These are phyloP conservation scores for Vinca minor DNA, from an alignment of 257 asterid species.

Conservation along the genomic window DNA sequence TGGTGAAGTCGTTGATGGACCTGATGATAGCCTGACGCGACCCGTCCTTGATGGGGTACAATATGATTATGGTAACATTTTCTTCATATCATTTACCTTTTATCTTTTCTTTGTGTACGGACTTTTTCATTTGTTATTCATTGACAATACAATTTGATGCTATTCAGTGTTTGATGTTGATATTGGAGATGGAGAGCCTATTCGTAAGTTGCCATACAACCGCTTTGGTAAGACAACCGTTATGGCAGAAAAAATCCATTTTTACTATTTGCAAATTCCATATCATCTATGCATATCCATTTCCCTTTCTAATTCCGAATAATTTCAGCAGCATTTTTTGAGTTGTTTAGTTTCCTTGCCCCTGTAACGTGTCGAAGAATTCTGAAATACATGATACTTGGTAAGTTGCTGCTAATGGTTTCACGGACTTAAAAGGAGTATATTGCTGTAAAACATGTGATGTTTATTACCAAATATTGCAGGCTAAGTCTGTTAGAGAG, in stretches of 20 bases:
- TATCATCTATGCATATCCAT: background rate
- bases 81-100: constrained; percentile 13
- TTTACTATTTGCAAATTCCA: background rate
- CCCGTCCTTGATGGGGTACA: constrained; percentile 59
- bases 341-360: background rate
- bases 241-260: too few relatives aligned
- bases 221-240: constrained; percentile 88
- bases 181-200: constrained; percentile 97
- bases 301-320: background rate
- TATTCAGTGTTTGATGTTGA: constrained; percentile 89
- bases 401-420: background rate
- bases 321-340: background rate
- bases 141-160: constrained; percentile 23
- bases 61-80: constrained; percentile 69
- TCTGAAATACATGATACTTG: background rate
- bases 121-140: constrained; percentile 12
- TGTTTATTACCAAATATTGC: background rate
- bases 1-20: constrained; percentile 98
- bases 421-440: background rate
- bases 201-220: constrained; percentile 87
- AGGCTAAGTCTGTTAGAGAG: background rate
- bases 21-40: constrained; percentile 52
- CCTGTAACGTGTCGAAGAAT: background rate
- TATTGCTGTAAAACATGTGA: background rate
- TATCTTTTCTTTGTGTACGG: constrained; percentile 4